Evolutionary conservation across 2,329 filamentous ascomycete species (phyloP), one percentile per base, ranked within the genome.

Genomic region (Trichoderma polysporum): DNA sequence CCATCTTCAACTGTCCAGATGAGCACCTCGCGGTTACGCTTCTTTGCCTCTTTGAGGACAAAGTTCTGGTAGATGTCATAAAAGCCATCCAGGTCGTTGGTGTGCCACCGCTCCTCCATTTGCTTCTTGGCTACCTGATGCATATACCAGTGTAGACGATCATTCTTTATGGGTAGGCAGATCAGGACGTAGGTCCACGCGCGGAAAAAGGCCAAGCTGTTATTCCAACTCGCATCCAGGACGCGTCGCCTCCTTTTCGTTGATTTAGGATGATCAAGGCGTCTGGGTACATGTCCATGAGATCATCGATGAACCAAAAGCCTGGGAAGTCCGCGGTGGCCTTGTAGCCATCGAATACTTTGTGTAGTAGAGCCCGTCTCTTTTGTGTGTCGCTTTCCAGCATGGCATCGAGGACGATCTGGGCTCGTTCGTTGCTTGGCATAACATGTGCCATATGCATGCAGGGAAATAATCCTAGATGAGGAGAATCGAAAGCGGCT

Each of bases 251-350:
- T 27, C 71, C 70, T 0, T 71, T 68, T 12, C 76, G 74, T 17
- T 72, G 70, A 15, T 80, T 80, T 1, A 80, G 65, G 0, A 80
- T 69, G 4, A 80, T 57, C 1, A 71, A 68, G 1, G 75, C 76
- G 2, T 78, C 74, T 0, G 77, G 77, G 7, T 77, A 80, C 70
- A 78, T 75, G 33, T 80, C 78, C 76, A 79, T 78, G 39, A 80
- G 67, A 45, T 79, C 78, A 10, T 76, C 73, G 0, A 73, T 69
- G 68, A 80, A 79, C 47, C 71, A 70, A 4, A 75, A 70, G 1
- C 71, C 74, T 0, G 78, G 77, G 13, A 79, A 73, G 58, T 79
- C 70, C 45, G 72, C 69, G 0, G 73, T 69, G 9, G 74, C 72
- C 0, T 70, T 70, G 57, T 77, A 75, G 1, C 77, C 76, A 15